Evolutionary conservation across 1,139 yeast species (phyloP), one percentile per base, ranked within the genome.

Genomic region (Magnusiomyces tetraspermus): DNA sequence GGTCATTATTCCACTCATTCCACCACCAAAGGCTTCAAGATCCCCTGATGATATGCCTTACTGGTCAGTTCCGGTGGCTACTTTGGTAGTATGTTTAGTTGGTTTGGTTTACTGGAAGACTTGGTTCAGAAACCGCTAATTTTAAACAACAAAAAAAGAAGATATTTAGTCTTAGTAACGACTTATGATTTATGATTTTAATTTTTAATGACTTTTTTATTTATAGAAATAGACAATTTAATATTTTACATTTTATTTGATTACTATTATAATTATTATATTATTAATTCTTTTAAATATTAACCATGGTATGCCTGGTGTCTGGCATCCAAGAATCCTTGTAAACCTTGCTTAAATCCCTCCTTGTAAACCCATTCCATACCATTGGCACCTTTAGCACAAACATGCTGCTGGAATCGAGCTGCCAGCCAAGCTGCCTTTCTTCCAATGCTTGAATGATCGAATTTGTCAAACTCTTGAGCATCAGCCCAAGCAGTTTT

Each of bases 311-410:
- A n/a, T n/a, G n/a, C n/a, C n/a, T n/a, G n/a, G n/a, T n/a, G n/a
- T 10, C 48, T 33, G 30, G 54, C 46, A 19, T 53, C 54, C 43
- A 51, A 31, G 53, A 66, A 55, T 17, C 60, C 64, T 30, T 70
- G 60, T 57, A 78, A 59, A 0, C 88, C 96, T 50, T 77, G 75
- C 53, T 78, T 79, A 64, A 79, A 89, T 0, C 96, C 97, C 59
- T 85, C 92, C 37, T 82, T 86, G 84, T 87, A 90, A 66, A 85
- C 96, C 96, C 97, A 90, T 52, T 80, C 54, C 57, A 63, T 71
- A 76, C 53, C 73, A 61, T 83, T 77, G 28, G 48, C 50, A 2
- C 94, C 94, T 55, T 77, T 75, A 13, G 70, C 69, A 6, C 69
- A 60, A 28, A 79, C 63, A 66, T 88, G 95, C 60, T 86, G 85